Percentiles rank a stretch among this genome's conserved stretches.
These are phyloP conservation scores for Lasiodiplodia sp. DNA, from an alignment of 2,329 filamentous ascomycete genomes.

Conservation along the genomic window DNA sequence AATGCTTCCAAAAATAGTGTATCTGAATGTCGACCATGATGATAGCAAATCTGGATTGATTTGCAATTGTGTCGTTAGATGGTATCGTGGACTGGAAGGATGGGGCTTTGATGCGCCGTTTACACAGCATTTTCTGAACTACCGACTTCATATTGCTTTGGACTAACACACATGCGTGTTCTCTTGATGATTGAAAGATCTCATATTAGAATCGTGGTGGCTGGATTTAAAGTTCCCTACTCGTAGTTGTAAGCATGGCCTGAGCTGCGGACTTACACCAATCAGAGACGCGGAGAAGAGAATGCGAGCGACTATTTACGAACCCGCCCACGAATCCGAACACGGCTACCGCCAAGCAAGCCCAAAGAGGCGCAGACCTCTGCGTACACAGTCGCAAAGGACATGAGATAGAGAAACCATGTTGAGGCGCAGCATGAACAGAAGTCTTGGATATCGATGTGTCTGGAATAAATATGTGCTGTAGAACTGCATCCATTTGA, in stretches of 20 bases:
- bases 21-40: no score
- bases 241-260: neutral
- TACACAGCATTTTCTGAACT: no score
- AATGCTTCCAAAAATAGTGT: no score
- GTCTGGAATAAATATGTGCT: neutral
- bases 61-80: no score
- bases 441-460: neutral
- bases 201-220: neutral
- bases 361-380: conserved; percentile 3
- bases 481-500: neutral
- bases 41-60: no score
- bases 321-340: conserved; percentile 1
- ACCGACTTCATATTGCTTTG: neutral
- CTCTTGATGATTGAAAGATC: neutral
- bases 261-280: neutral
- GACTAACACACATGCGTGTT: neutral
- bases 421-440: neutral
- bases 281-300: neutral
- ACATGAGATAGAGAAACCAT: neutral
- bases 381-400: neutral
- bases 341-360: neutral
- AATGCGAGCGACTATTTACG: conserved; percentile 1
- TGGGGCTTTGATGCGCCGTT: no score
- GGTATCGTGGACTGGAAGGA: no score
- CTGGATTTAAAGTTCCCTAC: neutral